phyloP scores from a whole-genome alignment of 495 filamentous ascomycete genomes.

The Pyrenula massariospora region DNA sequence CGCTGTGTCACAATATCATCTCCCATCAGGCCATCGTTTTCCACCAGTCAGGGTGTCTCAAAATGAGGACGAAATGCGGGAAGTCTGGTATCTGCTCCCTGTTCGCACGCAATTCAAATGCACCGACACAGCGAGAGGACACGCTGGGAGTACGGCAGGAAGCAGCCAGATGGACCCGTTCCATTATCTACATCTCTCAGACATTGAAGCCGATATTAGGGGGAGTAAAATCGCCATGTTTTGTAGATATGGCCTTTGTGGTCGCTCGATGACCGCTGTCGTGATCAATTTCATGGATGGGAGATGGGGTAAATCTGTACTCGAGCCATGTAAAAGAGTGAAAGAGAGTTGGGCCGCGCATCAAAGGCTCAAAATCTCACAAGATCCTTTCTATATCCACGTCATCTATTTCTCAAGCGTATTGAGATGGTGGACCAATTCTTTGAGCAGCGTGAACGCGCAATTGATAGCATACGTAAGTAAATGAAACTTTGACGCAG shows the following conservation, averaged over 20 bases:
- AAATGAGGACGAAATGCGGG: neutral
- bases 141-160: slow-evolving; percentile 2
- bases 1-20: neutral
- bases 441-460: slow-evolving; percentile 2
- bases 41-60: neutral
- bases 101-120: slow-evolving; percentile 4
- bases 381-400: neutral
- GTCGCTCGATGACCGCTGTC: neutral
- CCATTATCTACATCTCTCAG: slow-evolving; percentile 6
- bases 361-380: neutral
- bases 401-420: neutral
- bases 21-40: neutral
- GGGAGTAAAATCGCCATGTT: neutral
- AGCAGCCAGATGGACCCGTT: slow-evolving; percentile 6
- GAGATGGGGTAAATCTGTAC: neutral
- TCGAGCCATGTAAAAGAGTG: slow-evolving; percentile 1
- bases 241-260: neutral
- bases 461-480: slow-evolving; percentile 1
- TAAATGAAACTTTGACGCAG: too few species aligned
- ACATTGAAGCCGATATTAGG: neutral
- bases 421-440: slow-evolving; percentile 1
- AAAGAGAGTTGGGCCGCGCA: neutral
- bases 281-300: slow-evolving; percentile 1
- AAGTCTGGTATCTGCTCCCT: slow-evolving; percentile 5
- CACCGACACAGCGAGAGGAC: neutral